Evolutionary conservation across 495 filamentous ascomycete species (phyloP).

Genomic region (Cryomyces minteri): DNA sequence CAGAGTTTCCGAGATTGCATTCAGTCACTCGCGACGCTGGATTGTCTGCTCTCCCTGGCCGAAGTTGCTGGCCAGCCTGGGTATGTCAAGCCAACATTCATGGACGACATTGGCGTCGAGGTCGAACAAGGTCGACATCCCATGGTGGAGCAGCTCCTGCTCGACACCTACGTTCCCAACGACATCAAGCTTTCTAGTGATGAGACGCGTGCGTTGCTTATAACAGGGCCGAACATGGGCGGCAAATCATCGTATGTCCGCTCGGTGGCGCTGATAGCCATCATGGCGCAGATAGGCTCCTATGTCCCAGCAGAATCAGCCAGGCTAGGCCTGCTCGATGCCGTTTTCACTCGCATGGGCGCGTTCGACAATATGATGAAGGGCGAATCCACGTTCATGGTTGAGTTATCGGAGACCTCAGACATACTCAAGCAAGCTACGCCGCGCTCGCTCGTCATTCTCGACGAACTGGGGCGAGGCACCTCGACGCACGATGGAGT

Average conservation of each 20-base stretch:
- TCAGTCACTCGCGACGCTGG: constrained; percentile 67
- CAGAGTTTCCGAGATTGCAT: constrained; percentile 79
- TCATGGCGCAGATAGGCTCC: constrained; percentile 88
- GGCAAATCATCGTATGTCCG: constrained; percentile 93
- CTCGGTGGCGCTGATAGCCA: constrained; percentile 73
- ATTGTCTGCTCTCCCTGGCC: constrained; percentile 78
- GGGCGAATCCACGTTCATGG: constrained; percentile 94
- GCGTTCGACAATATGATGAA: constrained; percentile 93
- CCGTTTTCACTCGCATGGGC: constrained; percentile 92
- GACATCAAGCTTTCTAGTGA: constrained; percentile 47
- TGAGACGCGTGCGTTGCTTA: constrained; percentile 55
- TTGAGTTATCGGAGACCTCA: constrained; percentile 81
- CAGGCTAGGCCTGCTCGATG: constrained; percentile 64
- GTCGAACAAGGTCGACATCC: constrained; percentile 75
- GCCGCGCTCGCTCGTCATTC: constrained; percentile 60
- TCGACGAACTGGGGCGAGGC: constrained; percentile 90
- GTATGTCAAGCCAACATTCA: constrained; percentile 75
- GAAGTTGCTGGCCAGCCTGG: constrained; percentile 69
- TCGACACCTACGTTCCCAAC: constrained; percentile 85
- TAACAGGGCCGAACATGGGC: constrained; percentile 98
- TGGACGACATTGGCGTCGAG: constrained; percentile 45
- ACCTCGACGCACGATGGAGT: constrained; percentile 92
- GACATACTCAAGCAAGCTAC: constrained; percentile 82
- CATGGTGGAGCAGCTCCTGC: constrained; percentile 85
- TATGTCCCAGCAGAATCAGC: constrained; percentile 75